These are phyloP conservation scores for Apophysomyces variabilis DNA, from an alignment of 371 early-diverging fungal genomes.

Conservation along the genomic window DNA sequence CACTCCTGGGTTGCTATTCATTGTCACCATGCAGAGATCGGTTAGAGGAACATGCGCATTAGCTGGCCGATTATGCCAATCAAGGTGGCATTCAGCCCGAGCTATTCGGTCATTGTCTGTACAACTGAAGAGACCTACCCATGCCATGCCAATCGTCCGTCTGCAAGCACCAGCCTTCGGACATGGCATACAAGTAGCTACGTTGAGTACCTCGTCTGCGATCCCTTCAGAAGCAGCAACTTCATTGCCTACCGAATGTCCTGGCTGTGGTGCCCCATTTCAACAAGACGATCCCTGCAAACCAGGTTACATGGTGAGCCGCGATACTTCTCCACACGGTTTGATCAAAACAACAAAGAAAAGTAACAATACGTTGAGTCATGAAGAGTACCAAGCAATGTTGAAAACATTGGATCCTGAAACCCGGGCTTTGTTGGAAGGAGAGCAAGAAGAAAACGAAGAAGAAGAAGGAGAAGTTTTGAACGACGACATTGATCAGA, in stretches of 20 bases:
- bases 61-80: neutral
- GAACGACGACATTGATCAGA: neutral
- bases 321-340: constrained; percentile 25
- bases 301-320: constrained; percentile 59
- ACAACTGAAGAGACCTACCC: neutral
- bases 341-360: constrained; percentile 19
- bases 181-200: neutral
- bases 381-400: constrained; percentile 40
- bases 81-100: neutral
- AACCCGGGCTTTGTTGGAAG: constrained; percentile 32
- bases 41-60: neutral
- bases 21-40: neutral
- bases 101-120: neutral
- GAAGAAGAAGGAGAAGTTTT: constrained; percentile 1
- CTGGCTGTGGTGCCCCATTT: constrained; percentile 74
- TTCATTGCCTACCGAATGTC: constrained; percentile 44
- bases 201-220: neutral
- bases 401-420: constrained; percentile 38
- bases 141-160: neutral
- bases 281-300: constrained; percentile 46
- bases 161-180: neutral
- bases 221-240: neutral
- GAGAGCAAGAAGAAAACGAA: constrained; percentile 1
- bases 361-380: constrained; percentile 36
- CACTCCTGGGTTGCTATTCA: neutral